Evolutionary conservation across 768 basidiomycete genomes (phyloP).

Genomic region (Tulasnella sp.): DNA sequence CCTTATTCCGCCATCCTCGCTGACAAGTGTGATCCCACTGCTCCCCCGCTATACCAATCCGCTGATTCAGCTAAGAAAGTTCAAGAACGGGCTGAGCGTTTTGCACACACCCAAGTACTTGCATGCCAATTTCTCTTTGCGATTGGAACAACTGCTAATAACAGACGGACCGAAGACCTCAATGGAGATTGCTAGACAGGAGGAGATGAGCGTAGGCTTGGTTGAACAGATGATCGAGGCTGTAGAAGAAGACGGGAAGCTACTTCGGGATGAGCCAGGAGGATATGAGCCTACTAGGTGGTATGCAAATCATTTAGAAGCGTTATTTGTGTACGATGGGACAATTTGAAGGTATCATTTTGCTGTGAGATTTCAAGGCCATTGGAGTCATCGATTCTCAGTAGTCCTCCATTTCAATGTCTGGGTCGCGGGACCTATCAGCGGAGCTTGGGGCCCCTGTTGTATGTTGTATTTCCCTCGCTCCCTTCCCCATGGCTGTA

Average conservation of each 20-base stretch:
- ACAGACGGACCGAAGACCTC: constrained; percentile 34
- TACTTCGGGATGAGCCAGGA: constrained; percentile 71
- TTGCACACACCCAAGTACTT: constrained; percentile 76
- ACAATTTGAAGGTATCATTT: not conserved
- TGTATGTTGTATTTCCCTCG: not conserved
- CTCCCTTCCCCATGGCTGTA: constrained; percentile 40
- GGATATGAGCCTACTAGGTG: constrained; percentile 56
- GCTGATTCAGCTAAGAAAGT: constrained; percentile 52
- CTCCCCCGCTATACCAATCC: constrained; percentile 57
- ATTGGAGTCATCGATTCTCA: too few species aligned
- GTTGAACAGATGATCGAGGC: constrained; percentile 67
- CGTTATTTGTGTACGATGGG: constrained; percentile 63
- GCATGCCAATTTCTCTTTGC: constrained; percentile 52
- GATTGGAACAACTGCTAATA: constrained; percentile 45
- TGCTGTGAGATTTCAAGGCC: too few species aligned
- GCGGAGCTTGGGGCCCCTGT: not conserved
- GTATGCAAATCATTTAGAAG: constrained; percentile 56
- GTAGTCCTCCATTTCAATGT: constrained; percentile 12
- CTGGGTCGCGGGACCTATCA: not conserved
- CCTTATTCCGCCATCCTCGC: constrained; percentile 78
- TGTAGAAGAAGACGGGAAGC: constrained; percentile 56
- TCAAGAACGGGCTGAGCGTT: constrained; percentile 61
- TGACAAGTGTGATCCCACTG: constrained; percentile 63
- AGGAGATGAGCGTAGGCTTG: constrained; percentile 62
- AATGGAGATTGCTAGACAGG: constrained; percentile 59